Evolutionary conservation across 106 monocot genomes (phyloP).

Genomic region (Chionographis japonica): DNA sequence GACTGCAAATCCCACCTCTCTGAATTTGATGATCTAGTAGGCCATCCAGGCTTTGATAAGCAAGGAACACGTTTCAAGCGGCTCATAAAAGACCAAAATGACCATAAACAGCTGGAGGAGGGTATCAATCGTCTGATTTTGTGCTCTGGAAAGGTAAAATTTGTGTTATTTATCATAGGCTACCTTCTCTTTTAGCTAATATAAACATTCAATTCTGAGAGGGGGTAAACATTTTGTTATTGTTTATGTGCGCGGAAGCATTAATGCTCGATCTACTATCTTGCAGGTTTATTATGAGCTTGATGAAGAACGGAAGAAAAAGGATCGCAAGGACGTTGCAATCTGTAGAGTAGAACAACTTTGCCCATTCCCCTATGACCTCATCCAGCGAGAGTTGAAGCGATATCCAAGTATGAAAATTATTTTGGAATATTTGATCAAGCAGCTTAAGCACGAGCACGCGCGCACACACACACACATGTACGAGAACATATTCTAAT

Average conservation of each 20-base stretch:
- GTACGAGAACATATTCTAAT: neutral
- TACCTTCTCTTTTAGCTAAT: neutral
- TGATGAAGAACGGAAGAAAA: constrained; percentile 71
- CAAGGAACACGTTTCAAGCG: constrained; percentile 99
- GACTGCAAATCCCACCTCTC: constrained; percentile 94
- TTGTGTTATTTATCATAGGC: neutral
- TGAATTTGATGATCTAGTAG: constrained; percentile 89
- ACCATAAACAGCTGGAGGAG: constrained; percentile 81
- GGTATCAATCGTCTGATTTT: constrained; percentile 77
- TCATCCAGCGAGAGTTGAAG: constrained; percentile 89
- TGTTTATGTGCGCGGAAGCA: neutral
- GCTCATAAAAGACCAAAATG: constrained; percentile 81
- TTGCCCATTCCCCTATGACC: constrained; percentile 93
- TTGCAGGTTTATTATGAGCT: constrained; percentile 91
- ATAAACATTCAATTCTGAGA: neutral
- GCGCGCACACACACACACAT: neutral
- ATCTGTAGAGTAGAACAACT: constrained; percentile 97
- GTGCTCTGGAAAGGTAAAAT: constrained; percentile 89
- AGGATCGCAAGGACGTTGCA: constrained; percentile 63
- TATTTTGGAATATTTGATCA: neutral
- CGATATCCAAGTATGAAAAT: constrained; percentile 91
- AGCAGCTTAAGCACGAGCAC: too few species aligned
- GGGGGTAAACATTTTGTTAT: neutral
- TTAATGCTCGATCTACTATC: neutral
- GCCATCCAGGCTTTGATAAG: constrained; percentile 95